phyloP scores from a whole-genome alignment of 2,329 filamentous ascomycete genomes.

The Botrytis fabae region DNA sequence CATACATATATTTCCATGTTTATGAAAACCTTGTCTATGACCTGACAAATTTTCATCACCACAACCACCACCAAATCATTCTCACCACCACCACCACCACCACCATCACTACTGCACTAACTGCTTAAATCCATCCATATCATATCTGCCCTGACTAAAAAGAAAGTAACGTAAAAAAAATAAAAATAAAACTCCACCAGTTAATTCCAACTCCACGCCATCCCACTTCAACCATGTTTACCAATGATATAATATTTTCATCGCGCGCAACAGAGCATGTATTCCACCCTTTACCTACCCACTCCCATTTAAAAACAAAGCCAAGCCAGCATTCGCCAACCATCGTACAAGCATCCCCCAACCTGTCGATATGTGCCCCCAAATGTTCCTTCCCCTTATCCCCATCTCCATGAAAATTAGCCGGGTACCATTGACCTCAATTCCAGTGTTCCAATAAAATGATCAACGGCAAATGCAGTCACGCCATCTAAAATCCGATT shows the following conservation, averaged over 20 bases:
- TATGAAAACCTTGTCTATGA: conserved; percentile 4
- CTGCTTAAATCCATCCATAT: conserved; percentile 13
- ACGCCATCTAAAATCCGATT: conserved; percentile 21
- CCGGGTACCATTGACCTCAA: not conserved
- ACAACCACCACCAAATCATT: not conserved
- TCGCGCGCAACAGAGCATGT: conserved; percentile 10
- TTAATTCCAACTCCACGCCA: conserved; percentile 12
- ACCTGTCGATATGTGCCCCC: conserved; percentile 14
- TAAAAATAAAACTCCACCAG: conserved; percentile 3
- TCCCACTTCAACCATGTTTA: not conserved
- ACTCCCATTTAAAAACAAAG: conserved; percentile 16
- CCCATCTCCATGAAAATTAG: conserved; percentile 19
- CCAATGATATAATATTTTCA: conserved; percentile 12
- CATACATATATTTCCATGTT: not conserved
- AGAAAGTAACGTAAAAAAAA: not conserved
- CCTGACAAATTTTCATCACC: conserved; percentile 3
- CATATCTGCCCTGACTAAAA: conserved; percentile 3
- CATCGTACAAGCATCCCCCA: conserved; percentile 21
- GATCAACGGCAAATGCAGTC: conserved; percentile 19
- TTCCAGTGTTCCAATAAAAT: conserved; percentile 10
- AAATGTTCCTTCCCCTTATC: conserved; percentile 10
- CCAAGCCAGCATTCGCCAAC: conserved; percentile 18
- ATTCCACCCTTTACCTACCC: conserved; percentile 7
- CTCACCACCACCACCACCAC: not conserved
- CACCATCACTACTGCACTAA: not conserved